Conservation (phyloP, 805 yeast species). For the Yarrowia sp. region DNA sequence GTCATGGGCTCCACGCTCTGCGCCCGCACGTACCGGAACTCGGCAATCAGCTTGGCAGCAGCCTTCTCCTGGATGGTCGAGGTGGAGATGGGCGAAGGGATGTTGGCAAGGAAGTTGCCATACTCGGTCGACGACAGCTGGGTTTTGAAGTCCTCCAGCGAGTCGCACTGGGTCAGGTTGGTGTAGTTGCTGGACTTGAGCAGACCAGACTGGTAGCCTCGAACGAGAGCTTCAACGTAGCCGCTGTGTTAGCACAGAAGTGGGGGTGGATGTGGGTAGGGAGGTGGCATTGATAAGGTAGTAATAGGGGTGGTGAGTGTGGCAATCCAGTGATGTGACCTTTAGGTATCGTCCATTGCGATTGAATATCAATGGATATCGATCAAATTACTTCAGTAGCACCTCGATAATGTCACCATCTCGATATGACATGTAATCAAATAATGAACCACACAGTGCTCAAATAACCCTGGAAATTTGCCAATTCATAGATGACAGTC, state of each 20-base stretch:
- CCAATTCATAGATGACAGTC: not conserved
- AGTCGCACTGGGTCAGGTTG: constrained; percentile 94
- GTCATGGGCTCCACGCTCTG: constrained; percentile 84
- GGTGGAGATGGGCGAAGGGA: constrained; percentile 83
- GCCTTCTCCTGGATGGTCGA: constrained; percentile 84
- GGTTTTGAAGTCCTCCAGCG: constrained; percentile 88
- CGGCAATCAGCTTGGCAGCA: constrained; percentile 73
- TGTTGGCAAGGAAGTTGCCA: constrained; percentile 85
- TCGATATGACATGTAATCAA: too few species aligned
- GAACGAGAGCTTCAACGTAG: constrained; percentile 89
- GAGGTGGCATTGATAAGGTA: too few species aligned
- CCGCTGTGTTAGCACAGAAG: constrained; percentile 56
- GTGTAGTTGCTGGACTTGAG: constrained; percentile 80
- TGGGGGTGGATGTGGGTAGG: not conserved
- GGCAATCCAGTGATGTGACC: too few species aligned
- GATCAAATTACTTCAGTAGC: too few species aligned
- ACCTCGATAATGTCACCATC: too few species aligned
- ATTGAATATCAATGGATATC: too few species aligned
- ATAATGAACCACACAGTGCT: too few species aligned
- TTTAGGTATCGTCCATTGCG: too few species aligned
- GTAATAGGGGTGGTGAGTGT: too few species aligned
- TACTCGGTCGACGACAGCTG: constrained; percentile 96
- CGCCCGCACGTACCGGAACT: constrained; percentile 82
- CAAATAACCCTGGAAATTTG: too few species aligned
- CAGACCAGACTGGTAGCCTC: constrained; percentile 91